A percentile compares a stretch with the other conserved stretches of the same genome.
Conservation (phyloP, 768 basidiomycete species). For the Boletus insuetus region DNA sequence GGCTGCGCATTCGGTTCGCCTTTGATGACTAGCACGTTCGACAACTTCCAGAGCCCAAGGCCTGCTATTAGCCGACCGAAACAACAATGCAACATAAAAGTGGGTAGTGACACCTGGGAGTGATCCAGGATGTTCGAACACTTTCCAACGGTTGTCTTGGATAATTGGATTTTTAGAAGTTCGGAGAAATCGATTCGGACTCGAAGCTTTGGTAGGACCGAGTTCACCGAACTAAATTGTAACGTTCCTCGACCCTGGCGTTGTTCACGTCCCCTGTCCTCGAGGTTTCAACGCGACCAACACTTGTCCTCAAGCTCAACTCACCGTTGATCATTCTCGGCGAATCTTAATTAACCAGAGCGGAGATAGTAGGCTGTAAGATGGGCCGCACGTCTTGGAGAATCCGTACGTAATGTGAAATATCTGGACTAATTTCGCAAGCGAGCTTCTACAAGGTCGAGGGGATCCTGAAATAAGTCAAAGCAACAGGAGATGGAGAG, state of each 20-base stretch:
- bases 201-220: too few species aligned
- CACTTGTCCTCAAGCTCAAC: background rate
- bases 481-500: background rate
- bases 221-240: background rate
- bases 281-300: conserved; percentile 4
- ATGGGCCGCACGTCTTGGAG: background rate
- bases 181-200: background rate
- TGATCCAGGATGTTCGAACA: background rate
- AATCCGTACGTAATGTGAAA: background rate
- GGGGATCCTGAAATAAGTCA: background rate
- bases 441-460: background rate
- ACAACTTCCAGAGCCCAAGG: background rate
- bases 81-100: too few species aligned
- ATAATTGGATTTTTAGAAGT: background rate
- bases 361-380: background rate
- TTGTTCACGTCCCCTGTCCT: background rate
- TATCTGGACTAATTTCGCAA: background rate
- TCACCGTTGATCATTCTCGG: background rate
- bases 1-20: background rate
- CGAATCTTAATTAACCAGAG: background rate
- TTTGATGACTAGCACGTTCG: background rate
- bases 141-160: too few species aligned
- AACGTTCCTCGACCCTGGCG: background rate
- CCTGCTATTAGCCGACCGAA: too few species aligned
- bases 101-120: background rate